Base-by-base conservation (phyloP, 2,329 filamentous ascomycete species). In the Penicillium paneum region DNA sequence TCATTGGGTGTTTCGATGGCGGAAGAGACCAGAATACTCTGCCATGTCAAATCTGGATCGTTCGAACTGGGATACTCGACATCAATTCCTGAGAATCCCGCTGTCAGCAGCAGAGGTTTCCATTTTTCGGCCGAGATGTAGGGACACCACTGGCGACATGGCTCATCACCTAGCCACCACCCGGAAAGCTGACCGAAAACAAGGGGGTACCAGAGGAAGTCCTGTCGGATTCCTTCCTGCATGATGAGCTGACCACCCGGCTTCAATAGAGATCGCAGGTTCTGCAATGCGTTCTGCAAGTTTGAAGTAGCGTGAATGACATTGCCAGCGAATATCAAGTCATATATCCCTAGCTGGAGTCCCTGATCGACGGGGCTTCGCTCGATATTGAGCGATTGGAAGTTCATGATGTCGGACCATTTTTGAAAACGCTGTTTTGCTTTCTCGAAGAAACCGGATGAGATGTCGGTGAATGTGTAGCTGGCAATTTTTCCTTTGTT, bases 381-480 rank as follows among this genome's bases (percentile, higher is more conserved):
- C 26, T 64, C 63, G 8, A 72, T 67, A 39, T 75, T 65, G 2
- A 72, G 57, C 0, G 61, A 47, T 10, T 64, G 59, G 45, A 67
- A 74, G 2, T 59, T 58, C 41, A 74, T 66, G 5, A 67, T 61
- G 17, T 59, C 52, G 3, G 47, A 53, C 62, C 61, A 64, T 10
- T 53, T 2, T 3, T 60, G 52, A 43, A 71, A 71, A 8, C 57
- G 55, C 19, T 61, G 56, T 17, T 65, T 59, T 0, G 67, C 67
- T 11, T 62, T 64, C 17, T 67, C 61, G 12, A 72, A 66, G 28
- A 71, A 70, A 0, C 64, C 65, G 1, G 61, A 54, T 0, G 67
- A 69, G n/a, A 71, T 64, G 42, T 72, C 70, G 0, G 67, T 70
- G 46, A 69, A 72, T 0, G 61, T 67, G 39, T 69, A 71, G 7